A percentile compares a stretch with the other conserved stretches of the same genome.
Evolutionary conservation across 108 stramenopile genomes (phyloP).

Genomic region (Nitzschia sp.): DNA sequence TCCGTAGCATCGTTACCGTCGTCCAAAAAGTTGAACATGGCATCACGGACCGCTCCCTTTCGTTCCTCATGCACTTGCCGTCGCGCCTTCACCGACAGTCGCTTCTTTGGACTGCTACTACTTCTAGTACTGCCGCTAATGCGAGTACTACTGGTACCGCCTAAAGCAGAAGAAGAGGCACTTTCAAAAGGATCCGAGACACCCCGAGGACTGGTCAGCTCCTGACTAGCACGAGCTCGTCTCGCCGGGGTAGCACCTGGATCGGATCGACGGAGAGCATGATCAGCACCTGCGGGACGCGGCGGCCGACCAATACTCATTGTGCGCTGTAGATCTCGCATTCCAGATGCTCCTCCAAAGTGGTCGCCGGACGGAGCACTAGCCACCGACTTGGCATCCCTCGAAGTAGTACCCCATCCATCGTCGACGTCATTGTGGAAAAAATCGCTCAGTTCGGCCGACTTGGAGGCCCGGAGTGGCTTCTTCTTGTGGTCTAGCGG

Average conservation of each 20-base stretch:
- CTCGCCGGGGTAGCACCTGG: background rate
- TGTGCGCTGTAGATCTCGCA: background rate
- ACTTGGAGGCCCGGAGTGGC: background rate
- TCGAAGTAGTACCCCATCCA: background rate
- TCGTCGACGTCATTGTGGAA: background rate
- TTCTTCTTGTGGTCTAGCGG: slow-evolving; percentile 5
- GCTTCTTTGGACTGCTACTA: background rate
- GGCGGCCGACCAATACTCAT: slow-evolving; percentile 4
- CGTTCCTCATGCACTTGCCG: background rate
- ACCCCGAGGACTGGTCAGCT: background rate
- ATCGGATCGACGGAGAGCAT: background rate
- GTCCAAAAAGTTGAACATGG: slow-evolving; percentile 1
- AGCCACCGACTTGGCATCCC: background rate
- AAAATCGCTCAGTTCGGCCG: background rate
- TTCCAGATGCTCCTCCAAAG: background rate
- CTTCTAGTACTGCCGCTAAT: no score
- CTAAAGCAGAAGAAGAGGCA: no score
- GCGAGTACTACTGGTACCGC: no score
- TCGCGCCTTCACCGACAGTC: background rate
- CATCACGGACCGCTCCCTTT: slow-evolving; percentile 1
- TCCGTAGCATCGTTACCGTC: background rate
- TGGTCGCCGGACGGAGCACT: background rate
- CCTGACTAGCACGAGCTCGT: background rate
- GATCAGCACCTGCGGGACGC: background rate
- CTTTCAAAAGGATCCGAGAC: background rate